phyloP scores from a whole-genome alignment of 371 early-diverging fungal genomes.

The Mucor velutinosus region DNA sequence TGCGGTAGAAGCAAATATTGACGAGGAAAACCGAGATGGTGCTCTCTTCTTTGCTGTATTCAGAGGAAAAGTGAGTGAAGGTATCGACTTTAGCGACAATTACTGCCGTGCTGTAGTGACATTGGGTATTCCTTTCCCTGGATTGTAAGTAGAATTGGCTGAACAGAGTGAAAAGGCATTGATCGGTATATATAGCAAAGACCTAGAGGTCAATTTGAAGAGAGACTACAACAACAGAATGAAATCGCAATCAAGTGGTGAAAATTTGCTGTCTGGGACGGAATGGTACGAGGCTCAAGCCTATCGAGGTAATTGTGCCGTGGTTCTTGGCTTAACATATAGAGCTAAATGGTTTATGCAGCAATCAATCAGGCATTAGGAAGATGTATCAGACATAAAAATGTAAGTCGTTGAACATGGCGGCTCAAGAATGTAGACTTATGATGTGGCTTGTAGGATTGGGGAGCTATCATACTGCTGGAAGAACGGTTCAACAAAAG shows the following conservation, averaged over 20 bases:
- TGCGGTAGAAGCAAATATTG: slow-evolving; percentile 5
- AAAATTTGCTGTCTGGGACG: slow-evolving; percentile 21
- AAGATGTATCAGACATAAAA: slow-evolving; percentile 89
- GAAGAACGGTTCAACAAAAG: slow-evolving; percentile 56
- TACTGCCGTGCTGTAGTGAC: slow-evolving; percentile 88
- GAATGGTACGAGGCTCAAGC: slow-evolving; percentile 84
- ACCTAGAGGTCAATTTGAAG: slow-evolving; percentile 43
- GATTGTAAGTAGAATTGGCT: slow-evolving; percentile 23
- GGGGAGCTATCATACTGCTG: slow-evolving; percentile 67
- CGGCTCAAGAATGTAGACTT: neutral
- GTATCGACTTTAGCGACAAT: slow-evolving; percentile 92
- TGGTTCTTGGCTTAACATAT: neutral
- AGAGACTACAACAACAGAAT: slow-evolving; percentile 41
- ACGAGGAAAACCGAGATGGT: slow-evolving; percentile 44
- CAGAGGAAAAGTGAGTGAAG: slow-evolving; percentile 94
- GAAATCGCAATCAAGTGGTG: neutral
- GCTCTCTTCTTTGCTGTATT: slow-evolving; percentile 69
- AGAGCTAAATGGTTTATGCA: neutral
- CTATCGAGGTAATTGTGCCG: slow-evolving; percentile 48
- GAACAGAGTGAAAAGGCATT: neutral
- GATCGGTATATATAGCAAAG: slow-evolving; percentile 22
- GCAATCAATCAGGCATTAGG: slow-evolving; percentile 97
- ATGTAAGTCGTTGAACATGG: slow-evolving; percentile 43
- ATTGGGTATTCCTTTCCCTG: slow-evolving; percentile 92
- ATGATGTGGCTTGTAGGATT: slow-evolving; percentile 27